Base-by-base conservation (phyloP, 257 asterid genomes). In the Forsythia viridissima region DNA sequence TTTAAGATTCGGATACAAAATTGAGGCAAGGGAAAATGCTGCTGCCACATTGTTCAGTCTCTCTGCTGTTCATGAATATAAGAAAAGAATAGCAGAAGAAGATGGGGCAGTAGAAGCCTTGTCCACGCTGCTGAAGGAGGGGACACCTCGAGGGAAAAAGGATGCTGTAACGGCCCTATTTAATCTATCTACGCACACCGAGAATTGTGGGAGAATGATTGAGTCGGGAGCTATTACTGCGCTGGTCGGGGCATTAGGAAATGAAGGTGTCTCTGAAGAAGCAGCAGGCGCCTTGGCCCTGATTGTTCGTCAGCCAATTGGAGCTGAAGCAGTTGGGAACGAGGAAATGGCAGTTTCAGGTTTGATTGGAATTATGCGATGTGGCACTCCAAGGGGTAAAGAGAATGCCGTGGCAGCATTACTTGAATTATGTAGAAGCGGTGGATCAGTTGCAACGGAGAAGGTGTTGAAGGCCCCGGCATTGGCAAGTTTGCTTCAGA, bases 41-140 rank as follows among this genome's bases (percentile, higher is more conserved):
- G 99, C 99, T 5, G 99, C 99, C 0, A 94, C 98, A 0, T 63
- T 94, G 70, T 94, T 94, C 89, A 94, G 99, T 42, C 98, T 94
- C 67, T 94, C 99, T 4, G 96, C 98, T 3, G 93, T 93, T 83
- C 98, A 94, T n/a, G 89, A 91, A 40, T 88, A 93, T 63, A 95
- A 95, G 82, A 95, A 86, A 77, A 85, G 78, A 52, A 95, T 95
- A 61, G 97, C 94, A 0, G 80, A 70, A 34, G 96, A 92, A 85
- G 87, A 88, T 2, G 96, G 99, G n/a, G 93, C 94, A 2, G 87
- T 91, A 0, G 94, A 88, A 85, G 92, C 97, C 67, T 86, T 94
- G 77, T 90, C 94, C 0, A 76, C 73, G 65, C 76, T 94, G 82
- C 59, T 94, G 85, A 84, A 83, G 44, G 85, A 90, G 6, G 99